These are phyloP conservation scores for Exophiala bonariae DNA, from an alignment of 2,329 filamentous ascomycete genomes.

Conservation along the genomic window DNA sequence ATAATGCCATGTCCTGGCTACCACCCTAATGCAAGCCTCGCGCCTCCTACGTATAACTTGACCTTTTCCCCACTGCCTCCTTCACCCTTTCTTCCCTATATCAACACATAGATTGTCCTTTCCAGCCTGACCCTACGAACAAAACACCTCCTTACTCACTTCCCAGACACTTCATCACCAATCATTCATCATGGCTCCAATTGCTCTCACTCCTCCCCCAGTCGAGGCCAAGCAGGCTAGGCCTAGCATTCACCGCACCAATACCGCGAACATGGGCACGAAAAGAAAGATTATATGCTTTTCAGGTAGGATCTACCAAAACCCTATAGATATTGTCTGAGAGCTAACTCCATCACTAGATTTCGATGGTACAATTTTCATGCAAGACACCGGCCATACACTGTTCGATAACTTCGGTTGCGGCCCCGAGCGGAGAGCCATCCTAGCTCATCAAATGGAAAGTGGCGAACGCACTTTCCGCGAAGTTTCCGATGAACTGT, in stretches of 20 bases:
- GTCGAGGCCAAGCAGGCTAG: constrained; percentile 24
- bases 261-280: constrained; percentile 28
- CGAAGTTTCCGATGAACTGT: constrained; percentile 72
- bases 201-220: constrained; percentile 25
- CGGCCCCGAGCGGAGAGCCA: constrained; percentile 54
- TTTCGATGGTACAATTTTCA: constrained; percentile 72
- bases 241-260: constrained; percentile 19
- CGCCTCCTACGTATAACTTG: constrained; percentile 20
- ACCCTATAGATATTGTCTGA: constrained; percentile 10
- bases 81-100: background rate
- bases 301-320: constrained; percentile 36
- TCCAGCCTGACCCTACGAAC: background rate
- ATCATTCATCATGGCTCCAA: constrained; percentile 24
- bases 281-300: constrained; percentile 48
- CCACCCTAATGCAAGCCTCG: constrained; percentile 10
- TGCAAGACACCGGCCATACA: constrained; percentile 69
- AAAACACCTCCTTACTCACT: background rate
- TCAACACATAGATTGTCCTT: background rate
- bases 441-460: constrained; percentile 65
- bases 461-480: constrained; percentile 65
- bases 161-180: background rate
- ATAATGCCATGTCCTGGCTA: background rate
- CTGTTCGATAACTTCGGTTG: constrained; percentile 67
- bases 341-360: constrained; percentile 44
- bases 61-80: background rate